Evolutionary conservation across 208 protist species (phyloP).

Genomic region (Porcisia hertigi): DNA sequence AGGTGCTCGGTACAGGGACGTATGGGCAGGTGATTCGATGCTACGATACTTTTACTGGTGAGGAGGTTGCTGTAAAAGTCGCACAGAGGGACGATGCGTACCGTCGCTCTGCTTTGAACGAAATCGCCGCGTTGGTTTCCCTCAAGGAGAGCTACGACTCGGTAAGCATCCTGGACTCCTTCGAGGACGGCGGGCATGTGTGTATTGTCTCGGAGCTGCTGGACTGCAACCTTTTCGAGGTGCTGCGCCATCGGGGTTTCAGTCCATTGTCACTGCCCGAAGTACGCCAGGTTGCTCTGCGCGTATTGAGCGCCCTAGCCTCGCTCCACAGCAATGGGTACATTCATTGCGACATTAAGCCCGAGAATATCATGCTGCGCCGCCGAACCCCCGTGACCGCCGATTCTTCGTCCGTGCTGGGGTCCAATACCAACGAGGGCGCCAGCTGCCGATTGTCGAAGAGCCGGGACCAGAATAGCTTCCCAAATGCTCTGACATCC

Average conservation of each 20-base stretch:
- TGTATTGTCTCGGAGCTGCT: constrained; percentile 88
- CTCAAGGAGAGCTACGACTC: constrained; percentile 51
- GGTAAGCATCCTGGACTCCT: constrained; percentile 66
- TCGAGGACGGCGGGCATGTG: constrained; percentile 78
- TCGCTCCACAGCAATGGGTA: constrained; percentile 68
- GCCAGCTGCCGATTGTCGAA: constrained; percentile 21
- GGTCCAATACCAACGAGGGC: constrained; percentile 16
- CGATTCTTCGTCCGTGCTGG: constrained; percentile 9
- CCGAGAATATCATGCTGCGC: constrained; percentile 94
- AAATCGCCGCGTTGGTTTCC: constrained; percentile 62
- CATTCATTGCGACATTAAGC: constrained; percentile 98
- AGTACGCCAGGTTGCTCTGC: constrained; percentile 53
- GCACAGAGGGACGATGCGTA: constrained; percentile 79
- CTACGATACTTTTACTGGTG: constrained; percentile 77
- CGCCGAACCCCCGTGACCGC: constrained; percentile 12
- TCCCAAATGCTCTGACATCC: constrained; percentile 15
- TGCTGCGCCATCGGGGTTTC: constrained; percentile 53
- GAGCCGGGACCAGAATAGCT: constrained; percentile 29
- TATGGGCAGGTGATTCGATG: constrained; percentile 92
- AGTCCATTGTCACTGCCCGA: constrained; percentile 54
- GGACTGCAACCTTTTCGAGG: constrained; percentile 72
- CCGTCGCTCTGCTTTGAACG: constrained; percentile 78
- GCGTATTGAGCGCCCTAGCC: constrained; percentile 52
- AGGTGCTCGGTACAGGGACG: constrained; percentile 88
- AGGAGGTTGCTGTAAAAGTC: constrained; percentile 87